Evolutionary conservation across 192 early-diverging fungal genomes (phyloP).

Genomic region (Dissophora globulifera): DNA sequence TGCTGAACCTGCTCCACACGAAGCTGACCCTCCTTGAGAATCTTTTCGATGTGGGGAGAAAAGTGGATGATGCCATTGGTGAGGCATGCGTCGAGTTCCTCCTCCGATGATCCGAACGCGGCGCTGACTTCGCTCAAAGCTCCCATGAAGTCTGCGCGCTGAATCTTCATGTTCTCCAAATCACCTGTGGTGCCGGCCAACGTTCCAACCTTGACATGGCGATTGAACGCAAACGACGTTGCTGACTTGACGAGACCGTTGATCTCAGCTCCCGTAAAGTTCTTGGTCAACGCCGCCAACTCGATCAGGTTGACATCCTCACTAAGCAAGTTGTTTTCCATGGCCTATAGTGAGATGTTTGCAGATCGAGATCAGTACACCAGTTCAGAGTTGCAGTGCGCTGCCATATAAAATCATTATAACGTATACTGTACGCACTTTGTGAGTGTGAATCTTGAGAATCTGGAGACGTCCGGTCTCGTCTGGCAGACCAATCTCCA

Average conservation of each 20-base stretch:
- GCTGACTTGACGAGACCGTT: conserved; percentile 92
- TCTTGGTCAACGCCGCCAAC: conserved; percentile 90
- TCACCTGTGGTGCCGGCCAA: conserved; percentile 85
- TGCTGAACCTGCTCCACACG: conserved; percentile 81
- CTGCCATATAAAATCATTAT: too few relatives aligned
- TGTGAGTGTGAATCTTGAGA: conserved; percentile 92
- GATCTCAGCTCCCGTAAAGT: conserved; percentile 98
- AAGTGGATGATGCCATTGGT: conserved; percentile 90
- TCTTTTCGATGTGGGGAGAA: conserved; percentile 55
- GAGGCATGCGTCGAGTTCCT: conserved; percentile 87
- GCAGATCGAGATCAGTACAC: too few relatives aligned
- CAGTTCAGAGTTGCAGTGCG: too few relatives aligned
- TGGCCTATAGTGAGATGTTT: conserved; percentile 79
- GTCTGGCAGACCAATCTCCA: conserved; percentile 96
- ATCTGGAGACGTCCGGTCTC: conserved; percentile 93
- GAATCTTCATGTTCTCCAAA: conserved; percentile 89
- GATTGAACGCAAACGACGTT: conserved; percentile 94
- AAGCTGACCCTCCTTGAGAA: conserved; percentile 65
- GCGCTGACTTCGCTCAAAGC: conserved; percentile 94
- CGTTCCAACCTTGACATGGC: conserved; percentile 94
- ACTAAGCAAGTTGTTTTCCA: conserved; percentile 80
- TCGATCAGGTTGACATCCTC: conserved; percentile 85
- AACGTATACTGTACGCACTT: conserved; percentile 62
- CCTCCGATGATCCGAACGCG: conserved; percentile 93
- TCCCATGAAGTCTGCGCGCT: conserved; percentile 84